Conservation (phyloP, 2,329 filamentous ascomycete species). For the Penicillium sp. region DNA sequence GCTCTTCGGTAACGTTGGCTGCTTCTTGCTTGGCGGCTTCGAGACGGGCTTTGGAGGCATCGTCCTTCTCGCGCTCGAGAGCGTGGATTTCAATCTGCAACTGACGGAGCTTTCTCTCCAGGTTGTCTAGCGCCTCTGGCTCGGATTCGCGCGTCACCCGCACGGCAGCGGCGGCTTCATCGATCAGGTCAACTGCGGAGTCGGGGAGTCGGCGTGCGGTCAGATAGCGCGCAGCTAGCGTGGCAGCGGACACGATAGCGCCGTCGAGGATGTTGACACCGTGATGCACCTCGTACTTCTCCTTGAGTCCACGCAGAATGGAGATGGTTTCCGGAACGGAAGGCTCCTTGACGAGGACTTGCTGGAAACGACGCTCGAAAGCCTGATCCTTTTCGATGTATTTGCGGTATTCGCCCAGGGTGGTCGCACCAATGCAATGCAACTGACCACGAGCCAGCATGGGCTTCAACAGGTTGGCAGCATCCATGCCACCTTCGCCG, state of each 20-base stretch:
- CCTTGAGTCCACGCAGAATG: slow-evolving; percentile 92
- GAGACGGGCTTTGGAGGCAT: slow-evolving; percentile 76
- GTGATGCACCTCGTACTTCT: slow-evolving; percentile 96
- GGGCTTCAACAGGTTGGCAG: slow-evolving; percentile 91
- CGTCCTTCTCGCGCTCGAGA: slow-evolving; percentile 84
- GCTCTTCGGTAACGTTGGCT: slow-evolving; percentile 86
- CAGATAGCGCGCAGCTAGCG: slow-evolving; percentile 82
- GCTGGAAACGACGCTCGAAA: slow-evolving; percentile 96
- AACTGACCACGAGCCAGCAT: slow-evolving; percentile 95
- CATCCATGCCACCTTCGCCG: slow-evolving; percentile 96
- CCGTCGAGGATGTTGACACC: slow-evolving; percentile 93
- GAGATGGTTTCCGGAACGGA: slow-evolving; percentile 82
- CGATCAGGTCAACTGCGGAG: slow-evolving; percentile 90
- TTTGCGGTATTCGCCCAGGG: slow-evolving; percentile 88
- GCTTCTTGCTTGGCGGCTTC: slow-evolving; percentile 78
- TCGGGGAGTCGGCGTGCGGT: slow-evolving; percentile 85
- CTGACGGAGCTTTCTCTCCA: slow-evolving; percentile 82
- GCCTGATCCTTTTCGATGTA: slow-evolving; percentile 98
- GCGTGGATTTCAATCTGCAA: slow-evolving; percentile 96
- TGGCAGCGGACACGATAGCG: slow-evolving; percentile 85
- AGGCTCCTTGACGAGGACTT: slow-evolving; percentile 94
- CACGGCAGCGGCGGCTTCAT: slow-evolving; percentile 91
- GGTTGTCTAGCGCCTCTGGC: slow-evolving; percentile 86
- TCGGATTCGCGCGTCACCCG: slow-evolving; percentile 91
- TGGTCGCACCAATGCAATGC: slow-evolving; percentile 96